Percentiles rank a stretch among this genome's conserved stretches.
These are phyloP conservation scores for Daedalea quercina DNA, from an alignment of 768 basidiomycete genomes.

Conservation along the genomic window DNA sequence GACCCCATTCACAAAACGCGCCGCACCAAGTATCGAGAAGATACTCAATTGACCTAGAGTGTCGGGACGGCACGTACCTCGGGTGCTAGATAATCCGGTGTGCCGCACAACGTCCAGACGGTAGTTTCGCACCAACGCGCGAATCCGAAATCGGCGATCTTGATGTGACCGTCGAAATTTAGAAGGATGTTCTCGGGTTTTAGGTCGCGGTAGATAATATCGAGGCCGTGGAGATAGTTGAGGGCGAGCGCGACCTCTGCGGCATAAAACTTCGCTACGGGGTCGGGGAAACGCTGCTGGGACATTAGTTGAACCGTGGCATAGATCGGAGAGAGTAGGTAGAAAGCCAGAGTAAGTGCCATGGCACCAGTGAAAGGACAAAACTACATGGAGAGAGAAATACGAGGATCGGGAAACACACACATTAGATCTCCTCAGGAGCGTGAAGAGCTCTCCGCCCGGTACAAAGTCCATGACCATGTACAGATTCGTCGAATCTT, in stretches of 20 bases:
- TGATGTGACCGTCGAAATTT: conserved; percentile 93
- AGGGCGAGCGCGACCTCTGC: conserved; percentile 93
- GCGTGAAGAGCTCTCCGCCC: conserved; percentile 94
- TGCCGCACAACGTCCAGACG: conserved; percentile 95
- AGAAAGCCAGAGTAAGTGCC: too few relatives aligned
- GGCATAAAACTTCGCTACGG: conserved; percentile 96
- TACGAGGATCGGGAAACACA: conserved; percentile 19
- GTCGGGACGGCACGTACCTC: conserved; percentile 44
- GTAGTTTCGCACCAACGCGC: conserved; percentile 83
- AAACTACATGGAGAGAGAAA: too few relatives aligned
- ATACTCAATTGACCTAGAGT: too few relatives aligned
- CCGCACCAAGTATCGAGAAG: too few relatives aligned
- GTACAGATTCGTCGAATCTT: conserved; percentile 88
- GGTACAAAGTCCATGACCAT: conserved; percentile 98
- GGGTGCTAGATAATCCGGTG: conserved; percentile 94
- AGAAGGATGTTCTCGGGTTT: conserved; percentile 97
- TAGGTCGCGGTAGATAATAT: conserved; percentile 95
- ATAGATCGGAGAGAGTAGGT: neutral
- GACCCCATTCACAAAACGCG: too few relatives aligned
- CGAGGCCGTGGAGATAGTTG: conserved; percentile 76
- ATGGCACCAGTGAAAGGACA: too few relatives aligned
- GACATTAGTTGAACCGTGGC: neutral
- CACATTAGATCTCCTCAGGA: conserved; percentile 85
- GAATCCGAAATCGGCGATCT: conserved; percentile 95
- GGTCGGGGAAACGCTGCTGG: conserved; percentile 86